Conservation (phyloP, 2,329 filamentous ascomycete genomes). For the Daldinia eschscholtzii region DNA sequence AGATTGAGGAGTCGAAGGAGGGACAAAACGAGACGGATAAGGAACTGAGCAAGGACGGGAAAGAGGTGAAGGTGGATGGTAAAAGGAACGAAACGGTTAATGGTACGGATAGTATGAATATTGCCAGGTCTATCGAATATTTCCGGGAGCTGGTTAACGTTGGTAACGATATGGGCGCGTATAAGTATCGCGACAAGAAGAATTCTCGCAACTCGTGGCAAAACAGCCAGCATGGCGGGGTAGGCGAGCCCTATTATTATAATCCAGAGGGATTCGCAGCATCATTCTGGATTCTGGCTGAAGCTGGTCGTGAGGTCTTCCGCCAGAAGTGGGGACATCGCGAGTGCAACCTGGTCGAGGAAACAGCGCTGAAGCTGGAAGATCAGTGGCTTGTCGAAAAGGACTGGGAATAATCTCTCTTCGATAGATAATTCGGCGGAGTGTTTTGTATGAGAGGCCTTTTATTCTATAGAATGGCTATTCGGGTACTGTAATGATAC, state of each 20-base stretch:
- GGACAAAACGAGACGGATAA: conserved; percentile 41
- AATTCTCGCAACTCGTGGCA: conserved; percentile 65
- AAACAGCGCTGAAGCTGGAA: conserved; percentile 47
- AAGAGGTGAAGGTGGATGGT: conserved; percentile 36
- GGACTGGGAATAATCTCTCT: conserved; percentile 43
- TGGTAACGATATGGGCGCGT: conserved; percentile 50
- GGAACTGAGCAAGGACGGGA: conserved; percentile 31
- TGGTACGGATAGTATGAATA: conserved; percentile 23
- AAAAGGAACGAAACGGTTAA: conserved; percentile 30
- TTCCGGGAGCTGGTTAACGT: conserved; percentile 50
- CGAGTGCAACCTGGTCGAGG: conserved; percentile 46
- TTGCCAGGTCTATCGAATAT: conserved; percentile 47
- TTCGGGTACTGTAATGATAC: conserved; percentile 13
- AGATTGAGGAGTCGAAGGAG: conserved; percentile 44
- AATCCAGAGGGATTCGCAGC: conserved; percentile 60
- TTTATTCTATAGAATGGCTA: neutral
- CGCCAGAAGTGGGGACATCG: conserved; percentile 51
- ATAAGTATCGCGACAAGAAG: conserved; percentile 49
- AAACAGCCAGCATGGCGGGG: conserved; percentile 62
- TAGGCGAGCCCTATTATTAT: conserved; percentile 67
- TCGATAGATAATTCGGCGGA: neutral
- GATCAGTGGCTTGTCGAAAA: conserved; percentile 51
- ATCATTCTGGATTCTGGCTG: conserved; percentile 60
- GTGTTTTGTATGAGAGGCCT: neutral
- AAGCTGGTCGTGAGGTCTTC: conserved; percentile 58